Conservation (phyloP, 106 monocot genomes). For the Dendrobium huoshanense region DNA sequence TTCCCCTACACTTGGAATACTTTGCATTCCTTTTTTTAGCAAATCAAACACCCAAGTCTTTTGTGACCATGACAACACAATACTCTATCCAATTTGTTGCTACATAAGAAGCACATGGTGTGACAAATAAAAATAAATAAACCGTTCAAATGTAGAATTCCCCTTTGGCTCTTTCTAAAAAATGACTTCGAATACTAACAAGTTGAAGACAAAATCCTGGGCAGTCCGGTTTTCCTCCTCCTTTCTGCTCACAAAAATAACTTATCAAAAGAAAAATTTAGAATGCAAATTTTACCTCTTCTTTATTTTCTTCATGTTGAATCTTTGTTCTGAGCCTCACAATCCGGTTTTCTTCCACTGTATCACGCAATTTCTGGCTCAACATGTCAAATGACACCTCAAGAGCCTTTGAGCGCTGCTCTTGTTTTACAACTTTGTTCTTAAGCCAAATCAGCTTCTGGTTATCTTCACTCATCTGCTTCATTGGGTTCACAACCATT, state of each 20-base stretch:
- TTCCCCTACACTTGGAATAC: no score
- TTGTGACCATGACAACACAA: neutral
- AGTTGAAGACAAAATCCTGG: no score
- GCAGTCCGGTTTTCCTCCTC: neutral
- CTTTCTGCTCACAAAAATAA: neutral
- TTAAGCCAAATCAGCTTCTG: constrained; percentile 42
- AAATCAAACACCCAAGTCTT: neutral
- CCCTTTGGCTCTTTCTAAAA: neutral
- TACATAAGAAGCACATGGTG: neutral
- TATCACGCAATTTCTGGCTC: constrained; percentile 57
- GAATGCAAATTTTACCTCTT: constrained; percentile 46
- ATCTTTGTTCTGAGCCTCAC: constrained; percentile 56
- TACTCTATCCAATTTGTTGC: neutral
- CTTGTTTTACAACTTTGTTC: constrained; percentile 36
- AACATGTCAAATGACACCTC: constrained; percentile 43
- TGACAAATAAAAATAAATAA: neutral
- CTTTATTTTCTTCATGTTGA: constrained; percentile 74
- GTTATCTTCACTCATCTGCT: constrained; percentile 79
- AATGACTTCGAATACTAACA: no score
- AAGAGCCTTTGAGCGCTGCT: constrained; percentile 44
- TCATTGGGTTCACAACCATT: constrained; percentile 72
- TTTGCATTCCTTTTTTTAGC: no score
- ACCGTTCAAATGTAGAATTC: neutral
- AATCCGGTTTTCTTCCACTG: constrained; percentile 39
- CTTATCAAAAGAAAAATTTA: neutral